Evolutionary conservation across 495 filamentous ascomycete species (phyloP), one percentile per base, ranked within the genome.

Genomic region (Cenococcum geophilum): DNA sequence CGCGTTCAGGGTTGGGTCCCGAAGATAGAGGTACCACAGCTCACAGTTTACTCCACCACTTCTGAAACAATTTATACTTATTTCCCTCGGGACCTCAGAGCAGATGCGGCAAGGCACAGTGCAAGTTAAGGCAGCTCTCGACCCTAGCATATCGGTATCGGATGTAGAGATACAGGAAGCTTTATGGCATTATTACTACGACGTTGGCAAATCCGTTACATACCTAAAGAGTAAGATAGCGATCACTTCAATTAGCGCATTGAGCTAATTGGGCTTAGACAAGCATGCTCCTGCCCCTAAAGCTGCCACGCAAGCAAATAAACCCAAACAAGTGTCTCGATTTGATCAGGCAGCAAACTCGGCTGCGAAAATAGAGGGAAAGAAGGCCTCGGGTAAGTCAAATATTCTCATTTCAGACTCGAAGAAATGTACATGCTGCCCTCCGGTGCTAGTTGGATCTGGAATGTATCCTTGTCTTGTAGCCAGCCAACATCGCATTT

Each of bases 131-230:
- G 72, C 76, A 20, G 76, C 77, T 8, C 74, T 91, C 10, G 83
- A 81, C 4, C 57, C 67, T 9, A 75, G 78, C 22, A 40, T 75
- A 77, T 47, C 71, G 45, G 77, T 86, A 48, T 83, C 85, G 21
- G 81, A 83, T 51, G 76, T 82, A 35, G 86, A 95, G 60, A 91
- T 96, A 45, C 81, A 95, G 71, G 95, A 97, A 55, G 81, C 91
- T 0, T 72, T 98, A 34, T 98, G 91, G 89, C 83, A 97, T 72
- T 97, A 96, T 72, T 98, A 92, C 73, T 97, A 89, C 70, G 92
- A 98, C 71, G 78, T 96, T 25, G 83, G 83, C 25, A 96, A 97
- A 70, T 82, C 89, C 0, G 86, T 91, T 20, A 77, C 82, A 59
- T 96, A 92, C 68, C 74, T 98, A 40, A 76, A 83, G 48, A 82